Conservation (phyloP, 495 filamentous ascomycete species). For the Neurospora sp. region DNA sequence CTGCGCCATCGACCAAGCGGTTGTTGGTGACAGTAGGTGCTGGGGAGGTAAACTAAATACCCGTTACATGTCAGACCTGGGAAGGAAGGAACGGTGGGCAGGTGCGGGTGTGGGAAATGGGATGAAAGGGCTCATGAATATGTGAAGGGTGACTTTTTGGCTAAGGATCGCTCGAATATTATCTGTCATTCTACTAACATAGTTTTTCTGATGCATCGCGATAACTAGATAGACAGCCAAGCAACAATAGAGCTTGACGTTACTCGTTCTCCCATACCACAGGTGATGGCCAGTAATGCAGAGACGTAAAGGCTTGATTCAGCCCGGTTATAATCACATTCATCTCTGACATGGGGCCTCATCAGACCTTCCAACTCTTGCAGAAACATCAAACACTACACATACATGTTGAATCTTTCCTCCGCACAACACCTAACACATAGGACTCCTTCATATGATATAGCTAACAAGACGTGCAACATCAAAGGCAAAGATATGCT, state of each 20-base stretch:
- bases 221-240: neutral
- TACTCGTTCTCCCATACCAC: neutral
- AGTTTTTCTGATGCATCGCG: neutral
- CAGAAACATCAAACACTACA: neutral
- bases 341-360: neutral
- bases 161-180: neutral
- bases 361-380: neutral
- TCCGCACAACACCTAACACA: neutral
- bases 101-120: neutral
- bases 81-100: neutral
- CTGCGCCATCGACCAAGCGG: neutral
- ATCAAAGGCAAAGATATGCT: neutral
- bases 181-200: neutral
- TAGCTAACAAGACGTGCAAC: neutral
- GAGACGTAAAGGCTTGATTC: neutral
- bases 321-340: neutral
- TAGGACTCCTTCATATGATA: neutral
- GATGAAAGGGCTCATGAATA: neutral
- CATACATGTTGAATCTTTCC: neutral
- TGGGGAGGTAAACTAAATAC: neutral
- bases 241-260: neutral
- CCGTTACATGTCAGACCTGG: neutral
- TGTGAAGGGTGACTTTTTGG: neutral
- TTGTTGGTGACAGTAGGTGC: neutral
- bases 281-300: neutral